Evolutionary conservation across 352 stramenopile genomes (phyloP).

Genomic region (Phytopythium boreale): DNA sequence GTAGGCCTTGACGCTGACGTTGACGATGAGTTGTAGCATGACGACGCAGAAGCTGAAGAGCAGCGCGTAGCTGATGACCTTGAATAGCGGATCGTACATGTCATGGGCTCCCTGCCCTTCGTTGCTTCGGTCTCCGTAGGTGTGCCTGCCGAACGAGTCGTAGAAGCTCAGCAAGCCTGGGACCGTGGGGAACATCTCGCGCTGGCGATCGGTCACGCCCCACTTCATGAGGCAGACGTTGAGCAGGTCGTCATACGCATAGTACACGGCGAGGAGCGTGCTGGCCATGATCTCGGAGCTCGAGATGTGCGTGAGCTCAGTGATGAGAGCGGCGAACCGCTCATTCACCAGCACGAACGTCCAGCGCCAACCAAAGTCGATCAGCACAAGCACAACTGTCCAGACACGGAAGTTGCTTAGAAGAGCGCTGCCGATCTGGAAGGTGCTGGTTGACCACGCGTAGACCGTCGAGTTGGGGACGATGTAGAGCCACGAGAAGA

Average conservation of each 20-base stretch:
- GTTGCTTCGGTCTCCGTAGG: constrained; percentile 15
- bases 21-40: constrained; percentile 9
- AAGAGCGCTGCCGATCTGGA: constrained; percentile 14
- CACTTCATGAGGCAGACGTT: constrained; percentile 13
- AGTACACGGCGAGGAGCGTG: constrained; percentile 14
- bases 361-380: constrained; percentile 11
- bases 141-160: constrained; percentile 14
- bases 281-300: constrained; percentile 21
- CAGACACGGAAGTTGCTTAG: constrained; percentile 22
- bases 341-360: constrained; percentile 10
- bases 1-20: neutral
- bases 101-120: constrained; percentile 6
- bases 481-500: constrained; percentile 19
- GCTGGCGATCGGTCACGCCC: constrained; percentile 11
- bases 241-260: constrained; percentile 11
- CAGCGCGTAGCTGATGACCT: constrained; percentile 13
- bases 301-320: constrained; percentile 17
- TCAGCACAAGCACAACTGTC: constrained; percentile 16
- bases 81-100: constrained; percentile 14
- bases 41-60: constrained; percentile 12
- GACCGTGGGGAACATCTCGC: constrained; percentile 12
- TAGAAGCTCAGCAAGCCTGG: constrained; percentile 14
- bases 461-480: constrained; percentile 22
- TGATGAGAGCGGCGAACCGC: constrained; percentile 15
- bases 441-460: constrained; percentile 13